These are phyloP conservation scores for Sordariomycetes sp. DNA, from an alignment of 2,329 filamentous ascomycete genomes.

Conservation along the genomic window DNA sequence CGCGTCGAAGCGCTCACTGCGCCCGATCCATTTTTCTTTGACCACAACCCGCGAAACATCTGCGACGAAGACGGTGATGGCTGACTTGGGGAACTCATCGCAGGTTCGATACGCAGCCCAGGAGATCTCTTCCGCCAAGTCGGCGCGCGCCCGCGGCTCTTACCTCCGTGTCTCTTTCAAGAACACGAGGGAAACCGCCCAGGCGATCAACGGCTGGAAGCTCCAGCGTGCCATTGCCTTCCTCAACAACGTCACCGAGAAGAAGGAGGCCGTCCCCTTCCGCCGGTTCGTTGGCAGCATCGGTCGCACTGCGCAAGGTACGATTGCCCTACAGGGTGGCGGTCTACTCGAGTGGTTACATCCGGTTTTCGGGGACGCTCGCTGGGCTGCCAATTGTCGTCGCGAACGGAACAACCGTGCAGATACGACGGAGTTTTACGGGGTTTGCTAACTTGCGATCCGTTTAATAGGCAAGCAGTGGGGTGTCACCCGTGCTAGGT, in stretches of 20 bases:
- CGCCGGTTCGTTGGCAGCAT: slow-evolving; percentile 93
- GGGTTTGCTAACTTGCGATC: slow-evolving; percentile 1
- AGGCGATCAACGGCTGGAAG: slow-evolving; percentile 99
- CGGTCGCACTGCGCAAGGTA: slow-evolving; percentile 96
- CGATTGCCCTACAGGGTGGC: slow-evolving; percentile 28
- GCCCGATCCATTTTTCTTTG: background rate
- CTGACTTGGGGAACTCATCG: slow-evolving; percentile 8
- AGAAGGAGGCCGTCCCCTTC: slow-evolving; percentile 97
- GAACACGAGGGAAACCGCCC: slow-evolving; percentile 99
- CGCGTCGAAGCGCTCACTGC: background rate
- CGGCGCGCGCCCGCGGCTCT: slow-evolving; percentile 93
- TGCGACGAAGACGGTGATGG: background rate
- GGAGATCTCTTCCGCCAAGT: slow-evolving; percentile 80
- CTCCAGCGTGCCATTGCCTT: slow-evolving; percentile 87
- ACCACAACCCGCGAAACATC: background rate
- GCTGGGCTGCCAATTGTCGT: background rate
- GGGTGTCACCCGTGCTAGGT: slow-evolving; percentile 95
- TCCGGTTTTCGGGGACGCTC: background rate
- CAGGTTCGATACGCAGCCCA: slow-evolving; percentile 95
- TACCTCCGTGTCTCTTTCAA: slow-evolving; percentile 99
- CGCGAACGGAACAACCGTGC: background rate
- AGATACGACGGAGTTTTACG: background rate
- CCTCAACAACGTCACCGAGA: slow-evolving; percentile 95
- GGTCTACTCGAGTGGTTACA: background rate
- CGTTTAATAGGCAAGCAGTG: slow-evolving; percentile 77